Evolutionary conservation across 176 grass and related monocot species (phyloP).

Genomic region (Carex pumila): DNA sequence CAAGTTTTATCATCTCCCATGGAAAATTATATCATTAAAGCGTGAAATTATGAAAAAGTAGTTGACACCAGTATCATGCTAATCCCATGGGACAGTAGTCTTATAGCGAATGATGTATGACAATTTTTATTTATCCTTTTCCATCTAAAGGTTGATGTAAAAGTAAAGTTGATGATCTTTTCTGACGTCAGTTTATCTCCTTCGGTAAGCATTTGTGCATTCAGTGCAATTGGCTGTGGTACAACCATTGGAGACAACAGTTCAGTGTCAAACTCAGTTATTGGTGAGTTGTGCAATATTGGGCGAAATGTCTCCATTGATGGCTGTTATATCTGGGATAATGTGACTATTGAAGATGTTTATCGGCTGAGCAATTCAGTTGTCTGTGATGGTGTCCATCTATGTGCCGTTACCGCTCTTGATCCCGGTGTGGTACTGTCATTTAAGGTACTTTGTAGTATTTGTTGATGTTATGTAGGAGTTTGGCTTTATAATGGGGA

Average conservation of each 20-base stretch:
- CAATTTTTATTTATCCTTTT: neutral
- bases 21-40: neutral
- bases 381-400: constrained; percentile 69
- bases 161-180: constrained; percentile 7
- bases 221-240: constrained; percentile 60
- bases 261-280: constrained; percentile 59
- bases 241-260: constrained; percentile 65
- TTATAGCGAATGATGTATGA: neutral
- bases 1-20: neutral
- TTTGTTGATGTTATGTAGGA: neutral
- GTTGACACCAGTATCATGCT: neutral
- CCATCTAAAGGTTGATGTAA: neutral
- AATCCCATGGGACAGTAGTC: no score
- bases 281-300: constrained; percentile 64
- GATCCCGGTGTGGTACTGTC: constrained; percentile 84
- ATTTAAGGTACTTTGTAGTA: constrained; percentile 64
- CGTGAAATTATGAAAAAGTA: neutral
- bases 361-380: constrained; percentile 76
- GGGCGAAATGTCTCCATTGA: constrained; percentile 64
- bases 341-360: constrained; percentile 87
- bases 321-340: constrained; percentile 76
- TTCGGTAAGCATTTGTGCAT: constrained; percentile 59
- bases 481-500: neutral
- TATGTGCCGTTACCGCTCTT: constrained; percentile 51
- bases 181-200: constrained; percentile 63